These are phyloP conservation scores for Microthyrium microscopicum DNA, from an alignment of 2,329 filamentous ascomycete species.

Conservation along the genomic window DNA sequence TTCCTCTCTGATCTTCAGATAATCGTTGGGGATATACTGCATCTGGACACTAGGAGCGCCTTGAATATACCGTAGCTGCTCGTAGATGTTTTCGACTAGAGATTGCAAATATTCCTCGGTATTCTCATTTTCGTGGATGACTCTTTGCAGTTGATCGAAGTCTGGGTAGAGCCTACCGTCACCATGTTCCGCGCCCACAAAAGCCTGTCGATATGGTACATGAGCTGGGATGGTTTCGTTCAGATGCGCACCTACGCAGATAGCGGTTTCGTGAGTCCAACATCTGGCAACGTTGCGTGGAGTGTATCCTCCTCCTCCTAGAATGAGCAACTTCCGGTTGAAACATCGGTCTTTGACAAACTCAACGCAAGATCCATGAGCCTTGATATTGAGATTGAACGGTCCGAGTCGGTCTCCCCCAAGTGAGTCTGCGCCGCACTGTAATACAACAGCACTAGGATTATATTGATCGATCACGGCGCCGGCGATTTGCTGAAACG, in stretches of 20 bases:
- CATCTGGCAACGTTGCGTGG: slow-evolving; percentile 90
- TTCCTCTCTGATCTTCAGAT: slow-evolving; percentile 45
- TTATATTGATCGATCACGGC: slow-evolving; percentile 66
- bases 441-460: slow-evolving; percentile 81
- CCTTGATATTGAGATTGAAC: slow-evolving; percentile 93
- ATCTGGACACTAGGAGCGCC: slow-evolving; percentile 79
- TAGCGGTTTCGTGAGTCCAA: slow-evolving; percentile 92
- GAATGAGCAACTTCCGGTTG: slow-evolving; percentile 66
- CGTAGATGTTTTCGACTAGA: slow-evolving; percentile 61
- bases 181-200: slow-evolving; percentile 58
- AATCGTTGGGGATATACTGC: slow-evolving; percentile 60
- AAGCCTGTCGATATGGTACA: slow-evolving; percentile 75
- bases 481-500: slow-evolving; percentile 71
- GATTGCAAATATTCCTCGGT: slow-evolving; percentile 57
- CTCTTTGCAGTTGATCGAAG: slow-evolving; percentile 55
- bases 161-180: slow-evolving; percentile 62
- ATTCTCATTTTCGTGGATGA: slow-evolving; percentile 58
- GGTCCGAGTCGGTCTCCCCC: slow-evolving; percentile 85
- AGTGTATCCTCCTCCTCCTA: slow-evolving; percentile 92
- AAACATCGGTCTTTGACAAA: slow-evolving; percentile 61
- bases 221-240: slow-evolving; percentile 58
- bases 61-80: slow-evolving; percentile 74
- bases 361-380: slow-evolving; percentile 79
- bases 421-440: slow-evolving; percentile 89
- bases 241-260: slow-evolving; percentile 64